These are phyloP conservation scores for Galeopsis tetrahit DNA, from an alignment of 257 asterid genomes.

Conservation along the genomic window DNA sequence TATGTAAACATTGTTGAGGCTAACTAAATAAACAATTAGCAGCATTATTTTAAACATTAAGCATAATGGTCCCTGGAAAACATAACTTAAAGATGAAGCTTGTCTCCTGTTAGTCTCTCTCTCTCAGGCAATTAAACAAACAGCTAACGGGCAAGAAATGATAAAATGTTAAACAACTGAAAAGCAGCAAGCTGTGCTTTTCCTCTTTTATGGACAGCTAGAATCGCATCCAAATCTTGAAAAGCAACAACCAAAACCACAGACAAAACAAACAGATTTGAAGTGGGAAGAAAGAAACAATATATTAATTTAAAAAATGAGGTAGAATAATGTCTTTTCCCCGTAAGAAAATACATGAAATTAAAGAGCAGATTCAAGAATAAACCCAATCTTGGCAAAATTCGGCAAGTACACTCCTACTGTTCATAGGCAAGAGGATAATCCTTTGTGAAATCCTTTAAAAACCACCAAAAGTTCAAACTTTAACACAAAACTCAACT, in stretches of 20 bases:
- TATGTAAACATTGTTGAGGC: conserved; percentile 21
- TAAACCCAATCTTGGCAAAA: conserved; percentile 48
- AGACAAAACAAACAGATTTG: conserved; percentile 48
- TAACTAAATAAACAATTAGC: conserved; percentile 20
- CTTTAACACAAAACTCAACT: conserved; percentile 26
- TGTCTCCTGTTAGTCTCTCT: conserved; percentile 19
- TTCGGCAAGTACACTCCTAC: conserved; percentile 47
- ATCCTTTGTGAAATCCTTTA: conserved; percentile 35
- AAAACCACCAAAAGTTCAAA: conserved; percentile 29
- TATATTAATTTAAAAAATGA: conserved; percentile 35
- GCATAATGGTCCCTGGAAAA: conserved; percentile 33
- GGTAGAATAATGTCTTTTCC: conserved; percentile 40
- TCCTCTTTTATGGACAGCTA: conserved; percentile 39
- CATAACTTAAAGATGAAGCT: conserved; percentile 28
- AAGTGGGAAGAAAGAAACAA: conserved; percentile 42
- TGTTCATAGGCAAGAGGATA: conserved; percentile 31
- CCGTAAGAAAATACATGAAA: conserved; percentile 35
- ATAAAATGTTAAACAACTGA: neutral
- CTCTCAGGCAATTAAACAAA: neutral
- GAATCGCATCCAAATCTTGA: conserved; percentile 50
- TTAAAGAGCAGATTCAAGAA: conserved; percentile 32
- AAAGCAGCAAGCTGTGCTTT: conserved; percentile 36
- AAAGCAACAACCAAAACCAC: conserved; percentile 48
- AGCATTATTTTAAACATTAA: conserved; percentile 6
- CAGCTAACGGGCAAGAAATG: too few species aligned